Percentiles rank a stretch among this genome's conserved stretches.
These are phyloP conservation scores for Rhizophora apiculata DNA, from an alignment of 345 rosid species.

Conservation along the genomic window DNA sequence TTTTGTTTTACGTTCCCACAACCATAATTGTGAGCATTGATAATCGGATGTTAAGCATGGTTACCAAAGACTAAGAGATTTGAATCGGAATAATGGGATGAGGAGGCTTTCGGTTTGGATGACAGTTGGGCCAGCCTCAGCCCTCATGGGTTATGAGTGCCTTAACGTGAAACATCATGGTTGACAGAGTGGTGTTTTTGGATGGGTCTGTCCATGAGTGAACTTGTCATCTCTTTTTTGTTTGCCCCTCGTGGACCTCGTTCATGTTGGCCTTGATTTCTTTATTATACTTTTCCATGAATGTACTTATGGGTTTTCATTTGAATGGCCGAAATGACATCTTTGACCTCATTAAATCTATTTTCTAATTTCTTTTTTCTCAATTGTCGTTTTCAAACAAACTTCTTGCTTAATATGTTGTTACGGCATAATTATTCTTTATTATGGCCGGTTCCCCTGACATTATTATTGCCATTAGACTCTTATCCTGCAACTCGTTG, in stretches of 20 bases:
- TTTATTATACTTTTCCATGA: conserved; percentile 5
- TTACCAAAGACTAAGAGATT: conserved; percentile 6
- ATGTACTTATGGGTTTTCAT: background rate
- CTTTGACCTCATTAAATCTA: background rate
- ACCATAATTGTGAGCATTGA: conserved; percentile 28
- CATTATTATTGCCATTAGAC: background rate
- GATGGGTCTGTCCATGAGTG: background rate
- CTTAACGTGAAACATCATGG: conserved; percentile 48
- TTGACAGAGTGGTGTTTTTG: background rate
- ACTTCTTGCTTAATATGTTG: background rate
- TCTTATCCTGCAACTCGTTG: background rate
- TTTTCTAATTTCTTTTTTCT: background rate
- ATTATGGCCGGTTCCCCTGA: background rate
- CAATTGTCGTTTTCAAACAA: background rate
- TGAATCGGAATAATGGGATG: conserved; percentile 24
- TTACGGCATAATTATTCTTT: background rate
- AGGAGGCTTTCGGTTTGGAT: conserved; percentile 16
- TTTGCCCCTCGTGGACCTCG: conserved; percentile 5
- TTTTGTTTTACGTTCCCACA: conserved; percentile 33
- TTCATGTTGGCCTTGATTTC: conserved; percentile 12
- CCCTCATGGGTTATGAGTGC: conserved; percentile 52
- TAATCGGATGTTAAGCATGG: conserved; percentile 36
- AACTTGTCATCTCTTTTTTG: background rate
- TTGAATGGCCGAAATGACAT: background rate
- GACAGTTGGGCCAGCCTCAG: conserved; percentile 43